Evolutionary conservation across 148 eudicot species (phyloP).

Genomic region (Polygonum maritimum): DNA sequence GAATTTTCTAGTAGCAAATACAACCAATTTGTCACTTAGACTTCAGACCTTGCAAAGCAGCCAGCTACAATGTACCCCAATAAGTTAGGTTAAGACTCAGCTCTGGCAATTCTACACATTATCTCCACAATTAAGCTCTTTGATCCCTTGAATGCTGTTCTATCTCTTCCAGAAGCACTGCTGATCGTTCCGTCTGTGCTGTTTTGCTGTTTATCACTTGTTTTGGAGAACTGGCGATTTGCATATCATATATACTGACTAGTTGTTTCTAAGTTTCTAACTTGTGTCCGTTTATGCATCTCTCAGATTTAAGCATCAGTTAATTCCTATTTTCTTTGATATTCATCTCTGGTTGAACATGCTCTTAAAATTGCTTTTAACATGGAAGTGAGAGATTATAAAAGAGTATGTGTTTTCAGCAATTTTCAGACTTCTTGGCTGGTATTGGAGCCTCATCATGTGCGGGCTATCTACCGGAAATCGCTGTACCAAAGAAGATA

Average conservation of each 20-base stretch:
- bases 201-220: no score
- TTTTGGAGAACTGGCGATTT: background rate
- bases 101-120: no score
- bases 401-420: constrained; percentile 47
- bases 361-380: background rate
- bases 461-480: constrained; percentile 23
- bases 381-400: constrained; percentile 19
- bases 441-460: constrained; percentile 34
- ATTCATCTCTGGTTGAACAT: background rate
- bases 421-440: constrained; percentile 45
- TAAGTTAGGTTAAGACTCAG: background rate
- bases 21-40: background rate
- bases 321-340: background rate
- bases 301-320: background rate
- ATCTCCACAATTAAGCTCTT: background rate
- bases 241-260: background rate
- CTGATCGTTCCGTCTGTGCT: no score
- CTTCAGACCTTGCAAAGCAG: background rate
- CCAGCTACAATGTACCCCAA: background rate
- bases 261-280: no score
- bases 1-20: background rate
- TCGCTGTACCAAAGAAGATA: constrained; percentile 25
- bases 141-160: background rate
- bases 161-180: no score
- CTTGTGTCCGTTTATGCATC: no score